phyloP scores from a whole-genome alignment of 2,329 filamentous ascomycete species.

The Pseudogymnoascus sp. region DNA sequence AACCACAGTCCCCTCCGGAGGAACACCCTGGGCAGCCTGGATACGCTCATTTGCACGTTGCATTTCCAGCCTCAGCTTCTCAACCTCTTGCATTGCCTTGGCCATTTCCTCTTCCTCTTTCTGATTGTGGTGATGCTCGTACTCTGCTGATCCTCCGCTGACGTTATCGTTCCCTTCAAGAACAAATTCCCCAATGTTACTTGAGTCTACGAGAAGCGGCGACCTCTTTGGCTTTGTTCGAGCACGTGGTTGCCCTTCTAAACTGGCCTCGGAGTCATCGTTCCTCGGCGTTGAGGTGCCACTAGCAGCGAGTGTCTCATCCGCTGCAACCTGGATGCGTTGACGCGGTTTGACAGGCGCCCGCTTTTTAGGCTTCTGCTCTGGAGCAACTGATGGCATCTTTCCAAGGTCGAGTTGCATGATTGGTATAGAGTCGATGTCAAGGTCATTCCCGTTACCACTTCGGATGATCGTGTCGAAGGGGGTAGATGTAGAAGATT shows the following conservation, averaged over 20 bases:
- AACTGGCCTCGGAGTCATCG: conserved; percentile 50
- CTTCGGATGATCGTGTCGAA: conserved; percentile 70
- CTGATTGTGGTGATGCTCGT: conserved; percentile 53
- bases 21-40: conserved; percentile 62
- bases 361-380: conserved; percentile 29
- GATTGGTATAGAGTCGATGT: conserved; percentile 92
- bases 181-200: conserved; percentile 66
- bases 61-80: conserved; percentile 82
- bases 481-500: conserved; percentile 63
- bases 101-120: conserved; percentile 85
- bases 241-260: conserved; percentile 43
- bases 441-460: conserved; percentile 70
- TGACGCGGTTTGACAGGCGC: conserved; percentile 43
- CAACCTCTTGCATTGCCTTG: conserved; percentile 81
- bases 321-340: conserved; percentile 61
- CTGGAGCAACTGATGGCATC: conserved; percentile 27
- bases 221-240: conserved; percentile 50
- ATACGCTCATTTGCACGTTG: conserved; percentile 72
- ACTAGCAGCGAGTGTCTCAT: conserved; percentile 62
- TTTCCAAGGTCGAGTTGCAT: conserved; percentile 80
- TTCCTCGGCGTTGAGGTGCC: conserved; percentile 43
- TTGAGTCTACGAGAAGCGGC: conserved; percentile 81
- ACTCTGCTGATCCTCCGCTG: conserved; percentile 42
- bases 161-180: conserved; percentile 49
- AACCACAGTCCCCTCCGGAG: conserved; percentile 59